These are phyloP conservation scores for Calonectria pseudoreteaudii DNA, from an alignment of 2,329 filamentous ascomycete genomes.

Conservation along the genomic window DNA sequence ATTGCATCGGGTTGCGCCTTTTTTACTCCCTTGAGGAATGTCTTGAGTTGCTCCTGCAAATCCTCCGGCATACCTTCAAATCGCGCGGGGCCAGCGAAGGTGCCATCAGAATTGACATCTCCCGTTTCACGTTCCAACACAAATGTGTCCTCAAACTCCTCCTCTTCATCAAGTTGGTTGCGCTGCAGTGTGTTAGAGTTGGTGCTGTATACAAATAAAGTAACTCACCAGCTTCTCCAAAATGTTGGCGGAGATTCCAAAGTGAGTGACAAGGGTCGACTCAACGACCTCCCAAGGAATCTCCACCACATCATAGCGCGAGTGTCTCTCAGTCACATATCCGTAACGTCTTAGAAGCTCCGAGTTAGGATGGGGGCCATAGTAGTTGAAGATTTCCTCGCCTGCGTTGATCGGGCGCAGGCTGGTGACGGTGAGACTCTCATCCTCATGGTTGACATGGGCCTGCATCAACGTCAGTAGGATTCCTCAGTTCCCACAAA, in stretches of 20 bases:
- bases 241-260: slow-evolving; percentile 51
- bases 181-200: slow-evolving; percentile 48
- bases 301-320: slow-evolving; percentile 86
- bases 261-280: slow-evolving; percentile 53
- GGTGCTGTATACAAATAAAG: too few relatives aligned
- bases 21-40: slow-evolving; percentile 61
- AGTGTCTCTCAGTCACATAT: slow-evolving; percentile 84
- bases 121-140: slow-evolving; percentile 70
- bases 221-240: slow-evolving; percentile 57
- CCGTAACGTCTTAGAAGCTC: slow-evolving; percentile 88
- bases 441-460: slow-evolving; percentile 66
- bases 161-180: slow-evolving; percentile 68
- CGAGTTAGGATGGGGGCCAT: slow-evolving; percentile 84
- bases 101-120: slow-evolving; percentile 63
- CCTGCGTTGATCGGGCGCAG: slow-evolving; percentile 76
- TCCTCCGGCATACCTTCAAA: slow-evolving; percentile 61
- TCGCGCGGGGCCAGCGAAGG: slow-evolving; percentile 51
- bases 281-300: slow-evolving; percentile 72
- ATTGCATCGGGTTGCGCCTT: slow-evolving; percentile 57
- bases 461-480: slow-evolving; percentile 50
- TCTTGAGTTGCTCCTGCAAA: slow-evolving; percentile 63
- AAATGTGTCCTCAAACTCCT: slow-evolving; percentile 80
- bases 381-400: slow-evolving; percentile 89
- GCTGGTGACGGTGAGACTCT: slow-evolving; percentile 76
- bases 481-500: not conserved